Percentiles rank a stretch among this genome's conserved stretches.
Evolutionary conservation across 2,329 filamentous ascomycete species (phyloP).

Genomic region (Fusarium sp.): DNA sequence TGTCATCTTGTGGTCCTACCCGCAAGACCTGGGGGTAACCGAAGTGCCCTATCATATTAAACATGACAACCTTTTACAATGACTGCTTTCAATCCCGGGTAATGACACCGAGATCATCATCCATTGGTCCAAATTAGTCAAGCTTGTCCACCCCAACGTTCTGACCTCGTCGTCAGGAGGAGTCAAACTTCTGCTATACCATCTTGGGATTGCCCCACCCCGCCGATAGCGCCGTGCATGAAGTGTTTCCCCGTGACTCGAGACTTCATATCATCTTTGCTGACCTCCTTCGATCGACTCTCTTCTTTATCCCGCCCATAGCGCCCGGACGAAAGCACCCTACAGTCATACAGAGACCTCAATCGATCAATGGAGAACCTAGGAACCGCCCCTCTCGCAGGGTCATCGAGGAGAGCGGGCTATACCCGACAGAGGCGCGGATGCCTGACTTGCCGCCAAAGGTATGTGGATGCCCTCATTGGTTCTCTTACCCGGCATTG

Average conservation of each 20-base stretch:
- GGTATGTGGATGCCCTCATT: slow-evolving; percentile 1
- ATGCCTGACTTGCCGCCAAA: slow-evolving; percentile 37
- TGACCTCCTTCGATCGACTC: not conserved
- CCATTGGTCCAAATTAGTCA: not conserved
- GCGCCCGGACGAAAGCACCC: not conserved
- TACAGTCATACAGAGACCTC: not conserved
- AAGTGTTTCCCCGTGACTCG: not conserved
- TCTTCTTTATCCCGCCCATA: slow-evolving; percentile 6
- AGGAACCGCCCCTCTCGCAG: not conserved
- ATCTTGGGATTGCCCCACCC: slow-evolving; percentile 9
- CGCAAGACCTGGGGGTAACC: not conserved
- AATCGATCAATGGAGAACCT: not conserved
- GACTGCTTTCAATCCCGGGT: not conserved
- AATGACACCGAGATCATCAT: not conserved
- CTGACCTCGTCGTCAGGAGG: not conserved
- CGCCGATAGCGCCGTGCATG: slow-evolving; percentile 32
- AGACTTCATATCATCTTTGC: not conserved
- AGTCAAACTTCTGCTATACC: not conserved
- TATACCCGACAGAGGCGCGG: slow-evolving; percentile 37
- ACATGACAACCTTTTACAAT: not conserved
- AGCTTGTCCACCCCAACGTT: not conserved
- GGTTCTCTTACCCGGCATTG: not conserved
- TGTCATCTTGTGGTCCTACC: not conserved
- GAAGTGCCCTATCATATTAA: not conserved
- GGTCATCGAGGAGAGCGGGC: slow-evolving; percentile 9